phyloP scores from a whole-genome alignment of 2,329 filamentous ascomycete species.

The Clonostachys sp. region DNA sequence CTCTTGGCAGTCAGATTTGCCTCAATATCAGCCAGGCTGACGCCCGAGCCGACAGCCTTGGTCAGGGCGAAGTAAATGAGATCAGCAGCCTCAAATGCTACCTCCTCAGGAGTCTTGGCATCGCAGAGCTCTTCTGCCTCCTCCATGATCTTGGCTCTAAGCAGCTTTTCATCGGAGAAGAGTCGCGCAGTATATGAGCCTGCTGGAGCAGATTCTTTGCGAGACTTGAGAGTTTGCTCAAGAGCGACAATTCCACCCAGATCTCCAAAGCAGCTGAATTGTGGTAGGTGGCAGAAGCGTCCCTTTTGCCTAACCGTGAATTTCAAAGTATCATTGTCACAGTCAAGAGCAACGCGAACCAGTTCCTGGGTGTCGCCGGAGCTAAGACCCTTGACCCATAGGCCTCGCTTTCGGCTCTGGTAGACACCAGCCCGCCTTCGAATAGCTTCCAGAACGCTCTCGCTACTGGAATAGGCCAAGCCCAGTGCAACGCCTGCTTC shows the following conservation, averaged over 20 bases:
- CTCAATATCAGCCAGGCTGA: conserved; percentile 85
- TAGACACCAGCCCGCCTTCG: conserved; percentile 80
- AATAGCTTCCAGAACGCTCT: conserved; percentile 84
- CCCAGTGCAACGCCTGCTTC: conserved; percentile 81
- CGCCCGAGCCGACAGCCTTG: conserved; percentile 80
- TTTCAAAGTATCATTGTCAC: conserved; percentile 86
- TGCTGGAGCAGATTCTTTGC: conserved; percentile 76
- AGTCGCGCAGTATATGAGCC: conserved; percentile 92
- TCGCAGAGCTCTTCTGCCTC: conserved; percentile 94
- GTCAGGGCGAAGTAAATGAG: conserved; percentile 94
- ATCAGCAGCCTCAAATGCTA: conserved; percentile 93
- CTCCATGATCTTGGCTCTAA: conserved; percentile 96
- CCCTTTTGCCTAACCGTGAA: conserved; percentile 90
- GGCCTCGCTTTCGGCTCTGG: conserved; percentile 87
- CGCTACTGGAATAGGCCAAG: conserved; percentile 88
- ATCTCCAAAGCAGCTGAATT: conserved; percentile 87
- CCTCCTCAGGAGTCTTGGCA: conserved; percentile 74
- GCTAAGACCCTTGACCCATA: conserved; percentile 96
- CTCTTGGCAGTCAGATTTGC: conserved; percentile 90
- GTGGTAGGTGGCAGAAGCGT: conserved; percentile 90
- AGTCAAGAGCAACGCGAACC: conserved; percentile 80
- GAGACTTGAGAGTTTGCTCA: conserved; percentile 78
- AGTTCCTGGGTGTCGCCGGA: conserved; percentile 93
- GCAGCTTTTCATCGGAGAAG: conserved; percentile 85
- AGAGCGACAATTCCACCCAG: conserved; percentile 77